These are phyloP conservation scores for Beverwykella pulmonaria DNA, from an alignment of 495 filamentous ascomycete genomes.

Conservation along the genomic window DNA sequence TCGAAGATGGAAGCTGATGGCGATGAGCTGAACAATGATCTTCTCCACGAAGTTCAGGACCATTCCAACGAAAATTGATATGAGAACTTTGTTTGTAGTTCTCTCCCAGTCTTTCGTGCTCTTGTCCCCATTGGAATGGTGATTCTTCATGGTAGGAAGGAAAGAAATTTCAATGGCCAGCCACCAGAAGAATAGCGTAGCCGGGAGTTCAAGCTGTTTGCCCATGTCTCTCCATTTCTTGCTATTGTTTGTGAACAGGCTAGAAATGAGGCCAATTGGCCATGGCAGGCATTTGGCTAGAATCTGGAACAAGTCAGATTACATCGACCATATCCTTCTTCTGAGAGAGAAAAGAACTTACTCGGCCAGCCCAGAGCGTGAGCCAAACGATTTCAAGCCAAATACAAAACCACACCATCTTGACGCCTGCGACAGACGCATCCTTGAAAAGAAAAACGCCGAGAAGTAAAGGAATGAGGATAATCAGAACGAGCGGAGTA, in stretches of 20 bases:
- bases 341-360: not conserved
- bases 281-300: constrained; percentile 74
- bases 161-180: constrained; percentile 78
- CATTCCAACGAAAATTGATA: constrained; percentile 76
- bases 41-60: constrained; percentile 87
- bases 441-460: constrained; percentile 67
- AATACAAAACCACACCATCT: constrained; percentile 86
- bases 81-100: constrained; percentile 83
- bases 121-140: constrained; percentile 65
- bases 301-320: constrained; percentile 42
- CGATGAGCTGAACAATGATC: constrained; percentile 92
- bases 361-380: constrained; percentile 78
- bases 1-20: constrained; percentile 85
- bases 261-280: constrained; percentile 65
- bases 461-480: constrained; percentile 81
- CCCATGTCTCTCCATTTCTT: constrained; percentile 96
- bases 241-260: constrained; percentile 79
- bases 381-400: constrained; percentile 96
- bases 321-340: not conserved
- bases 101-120: constrained; percentile 67
- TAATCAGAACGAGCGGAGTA: constrained; percentile 68
- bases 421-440: constrained; percentile 73
- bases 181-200: constrained; percentile 91
- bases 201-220: constrained; percentile 80
- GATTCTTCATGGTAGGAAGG: constrained; percentile 71